Percentiles rank a stretch among this genome's conserved stretches.
Evolutionary conservation across 345 rosid genomes (phyloP).

Genomic region (Salix viminalis): DNA sequence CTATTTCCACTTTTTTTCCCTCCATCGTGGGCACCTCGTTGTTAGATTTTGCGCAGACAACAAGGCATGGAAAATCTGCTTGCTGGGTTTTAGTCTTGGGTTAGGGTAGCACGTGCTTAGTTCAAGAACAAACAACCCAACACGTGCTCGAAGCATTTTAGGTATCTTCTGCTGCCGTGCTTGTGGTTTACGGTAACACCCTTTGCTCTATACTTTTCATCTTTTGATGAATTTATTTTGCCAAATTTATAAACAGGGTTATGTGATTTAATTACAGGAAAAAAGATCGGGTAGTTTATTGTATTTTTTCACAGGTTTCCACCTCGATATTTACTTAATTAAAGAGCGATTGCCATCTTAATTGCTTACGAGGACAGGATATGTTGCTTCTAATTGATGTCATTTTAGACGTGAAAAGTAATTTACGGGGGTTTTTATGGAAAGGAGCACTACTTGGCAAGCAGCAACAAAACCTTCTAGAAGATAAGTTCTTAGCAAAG

Average conservation of each 20-base stretch:
- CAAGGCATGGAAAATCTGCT: neutral
- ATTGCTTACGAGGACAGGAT: neutral
- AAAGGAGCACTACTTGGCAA: neutral
- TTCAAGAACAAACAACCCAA: neutral
- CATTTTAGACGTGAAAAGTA: neutral
- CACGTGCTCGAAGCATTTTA: neutral
- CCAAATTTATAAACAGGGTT: neutral
- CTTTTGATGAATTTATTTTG: neutral
- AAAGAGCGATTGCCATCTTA: neutral
- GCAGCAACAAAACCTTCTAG: neutral
- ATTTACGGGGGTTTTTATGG: neutral
- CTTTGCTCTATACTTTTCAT: neutral
- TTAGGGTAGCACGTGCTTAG: neutral
- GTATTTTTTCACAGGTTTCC: neutral
- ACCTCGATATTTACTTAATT: neutral
- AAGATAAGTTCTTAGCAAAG: neutral
- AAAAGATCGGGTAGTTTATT: neutral
- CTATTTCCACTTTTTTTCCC: neutral
- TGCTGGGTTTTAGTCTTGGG: neutral
- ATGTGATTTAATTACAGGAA: neutral
- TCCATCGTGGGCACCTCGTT: neutral
- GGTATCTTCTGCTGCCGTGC: neutral
- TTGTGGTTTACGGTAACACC: neutral
- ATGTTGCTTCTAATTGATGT: neutral
- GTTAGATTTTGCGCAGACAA: neutral